Base-by-base conservation (phyloP, 1,284 basidiomycete species). In the Sporisorium sorghi region DNA sequence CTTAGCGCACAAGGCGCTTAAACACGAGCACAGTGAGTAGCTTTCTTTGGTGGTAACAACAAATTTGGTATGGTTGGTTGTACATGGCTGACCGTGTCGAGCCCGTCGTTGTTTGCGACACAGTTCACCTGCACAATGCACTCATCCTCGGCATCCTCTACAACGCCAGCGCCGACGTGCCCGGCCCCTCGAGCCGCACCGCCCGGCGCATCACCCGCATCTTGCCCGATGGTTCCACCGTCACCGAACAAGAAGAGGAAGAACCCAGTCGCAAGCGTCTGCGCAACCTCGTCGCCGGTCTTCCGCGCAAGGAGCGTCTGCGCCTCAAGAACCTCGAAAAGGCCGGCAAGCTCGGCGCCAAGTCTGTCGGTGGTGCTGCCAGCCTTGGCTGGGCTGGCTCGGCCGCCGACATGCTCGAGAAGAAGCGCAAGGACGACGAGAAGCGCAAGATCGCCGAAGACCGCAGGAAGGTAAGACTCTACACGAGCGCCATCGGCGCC, bases 81-180 rank as follows among this genome's bases (percentile, higher is more conserved):
- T n/a, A 35, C 12, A 12, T 30, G 35, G 46, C 51, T 58, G 40
- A 58, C 46, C 21, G 21, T 21, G 10, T 33, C 21, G 17, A 11
- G 11, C 15, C 23, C 19, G 3, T 35, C 33, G 11, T 12, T 7
- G 10, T 24, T 30, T 54, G 8, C 3, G 5, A 39, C 23, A 35
- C 73, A 85, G 85, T 85, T 17, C 81, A 85, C 28, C 73, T 86
- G 24, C 86, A 87, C 79, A 86, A 86, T 62, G 78, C 83, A 5
- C 76, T 87, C 21, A 76, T 87, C 51, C 75, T 87, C 46, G 84
- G 85, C 26, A 84, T 87, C 65, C 80, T 87, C 28, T 85, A 85
- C 82, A 86, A 86, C 35, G 82, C 82, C 12, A 77, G 69, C 37
- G 71, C 80, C 44, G 80, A 79, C 47, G 73, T 80, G 11, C 77